These are phyloP conservation scores for Lasiodiplodia gonubiensis DNA, from an alignment of 2,329 filamentous ascomycete species.

Conservation along the genomic window DNA sequence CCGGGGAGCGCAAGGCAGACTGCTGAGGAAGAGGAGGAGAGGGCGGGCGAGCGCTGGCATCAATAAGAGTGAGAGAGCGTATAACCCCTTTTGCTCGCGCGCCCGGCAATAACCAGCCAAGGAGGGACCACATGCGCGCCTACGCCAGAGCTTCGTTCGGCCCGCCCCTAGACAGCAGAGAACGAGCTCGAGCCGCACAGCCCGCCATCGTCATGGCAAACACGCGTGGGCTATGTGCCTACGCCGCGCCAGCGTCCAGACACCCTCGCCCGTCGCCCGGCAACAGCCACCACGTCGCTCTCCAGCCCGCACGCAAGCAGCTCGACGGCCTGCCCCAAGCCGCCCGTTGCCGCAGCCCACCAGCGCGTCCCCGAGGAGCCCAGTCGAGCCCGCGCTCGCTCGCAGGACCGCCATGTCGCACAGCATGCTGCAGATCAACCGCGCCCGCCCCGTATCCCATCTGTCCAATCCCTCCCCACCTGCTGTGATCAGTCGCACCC, in stretches of 20 bases:
- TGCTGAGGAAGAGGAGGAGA: neutral
- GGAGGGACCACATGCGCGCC: constrained; percentile 16
- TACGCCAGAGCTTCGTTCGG: constrained; percentile 12
- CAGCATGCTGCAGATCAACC: constrained; percentile 26
- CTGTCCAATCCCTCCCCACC: neutral
- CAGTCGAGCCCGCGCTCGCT: neutral
- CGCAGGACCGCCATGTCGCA: constrained; percentile 14
- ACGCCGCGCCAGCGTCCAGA: neutral
- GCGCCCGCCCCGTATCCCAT: constrained; percentile 14
- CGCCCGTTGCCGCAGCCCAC: neutral
- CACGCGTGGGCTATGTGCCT: neutral
- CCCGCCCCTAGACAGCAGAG: constrained; percentile 1
- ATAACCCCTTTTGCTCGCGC: constrained; percentile 19
- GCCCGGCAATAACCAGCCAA: constrained; percentile 17
- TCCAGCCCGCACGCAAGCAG: neutral
- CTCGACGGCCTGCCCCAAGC: neutral
- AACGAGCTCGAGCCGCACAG: constrained; percentile 21
- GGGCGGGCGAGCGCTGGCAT: constrained; percentile 11
- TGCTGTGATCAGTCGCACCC: constrained; percentile 22
- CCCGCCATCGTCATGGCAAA: constrained; percentile 26
- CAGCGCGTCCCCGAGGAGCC: neutral
- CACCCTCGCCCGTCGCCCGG: neutral
- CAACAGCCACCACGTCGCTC: neutral
- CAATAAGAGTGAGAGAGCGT: constrained; percentile 19
- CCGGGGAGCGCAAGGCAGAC: neutral